These are phyloP conservation scores for Oenanthe sinensis DNA, from an alignment of 129 eudicot species.

Conservation along the genomic window DNA sequence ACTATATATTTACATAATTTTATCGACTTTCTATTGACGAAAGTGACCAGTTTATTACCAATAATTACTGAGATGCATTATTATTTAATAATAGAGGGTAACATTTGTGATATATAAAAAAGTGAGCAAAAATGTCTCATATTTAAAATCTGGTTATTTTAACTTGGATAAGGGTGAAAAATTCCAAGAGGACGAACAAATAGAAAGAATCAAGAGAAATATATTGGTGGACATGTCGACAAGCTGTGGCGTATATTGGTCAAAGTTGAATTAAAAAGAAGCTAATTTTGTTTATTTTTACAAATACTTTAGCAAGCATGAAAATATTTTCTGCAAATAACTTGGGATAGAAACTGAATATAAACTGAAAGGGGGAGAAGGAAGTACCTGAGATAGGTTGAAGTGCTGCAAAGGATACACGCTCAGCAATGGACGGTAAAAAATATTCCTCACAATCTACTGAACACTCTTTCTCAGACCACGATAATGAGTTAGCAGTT, in stretches of 20 bases:
- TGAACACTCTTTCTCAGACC: constrained; percentile 46
- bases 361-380: background rate
- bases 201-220: background rate
- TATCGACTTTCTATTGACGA: too few relatives aligned
- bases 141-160: background rate
- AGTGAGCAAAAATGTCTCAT: background rate
- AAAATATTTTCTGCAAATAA: background rate
- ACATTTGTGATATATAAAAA: too few relatives aligned
- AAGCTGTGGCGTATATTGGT: background rate
- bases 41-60: background rate
- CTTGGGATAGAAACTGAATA: background rate
- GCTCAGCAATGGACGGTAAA: constrained; percentile 61
- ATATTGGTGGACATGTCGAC: background rate
- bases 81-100: background rate
- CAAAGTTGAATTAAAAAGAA: background rate
- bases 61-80: too few relatives aligned
- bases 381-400: constrained; percentile 55
- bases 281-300: background rate
- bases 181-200: background rate
- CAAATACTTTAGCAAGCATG: background rate
- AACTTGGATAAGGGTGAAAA: background rate
- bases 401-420: constrained; percentile 62
- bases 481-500: constrained; percentile 44
- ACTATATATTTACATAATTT: too few relatives aligned
- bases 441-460: constrained; percentile 46